Conservation (phyloP, 2,329 filamentous ascomycete species). For the Xylaria sp. region DNA sequence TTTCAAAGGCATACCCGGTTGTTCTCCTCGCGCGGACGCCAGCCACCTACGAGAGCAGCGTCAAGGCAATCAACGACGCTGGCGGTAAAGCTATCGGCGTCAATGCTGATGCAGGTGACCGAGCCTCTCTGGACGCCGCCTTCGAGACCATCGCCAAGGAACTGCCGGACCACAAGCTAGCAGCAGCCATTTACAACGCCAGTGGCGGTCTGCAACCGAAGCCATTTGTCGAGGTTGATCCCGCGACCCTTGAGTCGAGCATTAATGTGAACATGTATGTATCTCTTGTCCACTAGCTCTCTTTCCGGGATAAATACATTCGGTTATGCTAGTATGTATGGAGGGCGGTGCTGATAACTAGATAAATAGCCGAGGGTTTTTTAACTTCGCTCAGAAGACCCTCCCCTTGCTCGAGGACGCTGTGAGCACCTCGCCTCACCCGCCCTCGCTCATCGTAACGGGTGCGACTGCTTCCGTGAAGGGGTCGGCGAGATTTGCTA, state of each 20-base stretch:
- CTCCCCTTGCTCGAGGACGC: conserved; percentile 72
- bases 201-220: conserved; percentile 59
- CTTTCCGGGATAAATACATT: no score
- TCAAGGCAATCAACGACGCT: conserved; percentile 71
- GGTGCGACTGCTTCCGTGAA: conserved; percentile 78
- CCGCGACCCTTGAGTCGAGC: conserved; percentile 58
- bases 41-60: conserved; percentile 70
- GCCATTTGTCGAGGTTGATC: conserved; percentile 65
- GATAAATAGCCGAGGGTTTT: conserved; percentile 65
- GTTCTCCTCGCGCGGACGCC: conserved; percentile 76
- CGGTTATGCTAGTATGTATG: neutral
- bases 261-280: conserved; percentile 59
- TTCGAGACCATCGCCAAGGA: conserved; percentile 70
- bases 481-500: conserved; percentile 69
- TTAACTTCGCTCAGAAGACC: conserved; percentile 72
- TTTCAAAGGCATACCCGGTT: conserved; percentile 74
- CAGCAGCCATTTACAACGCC: conserved; percentile 79
- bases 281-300: neutral
- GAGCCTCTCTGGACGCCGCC: conserved; percentile 57
- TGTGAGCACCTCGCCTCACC: conserved; percentile 60
- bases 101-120: conserved; percentile 68
- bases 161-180: conserved; percentile 64
- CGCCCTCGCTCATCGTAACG: conserved; percentile 78
- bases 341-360: neutral
- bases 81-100: conserved; percentile 79